Percentiles rank a stretch among this genome's conserved stretches.
phyloP scores from a whole-genome alignment of 805 yeast genomes.

The Kuraishia piskuri region DNA sequence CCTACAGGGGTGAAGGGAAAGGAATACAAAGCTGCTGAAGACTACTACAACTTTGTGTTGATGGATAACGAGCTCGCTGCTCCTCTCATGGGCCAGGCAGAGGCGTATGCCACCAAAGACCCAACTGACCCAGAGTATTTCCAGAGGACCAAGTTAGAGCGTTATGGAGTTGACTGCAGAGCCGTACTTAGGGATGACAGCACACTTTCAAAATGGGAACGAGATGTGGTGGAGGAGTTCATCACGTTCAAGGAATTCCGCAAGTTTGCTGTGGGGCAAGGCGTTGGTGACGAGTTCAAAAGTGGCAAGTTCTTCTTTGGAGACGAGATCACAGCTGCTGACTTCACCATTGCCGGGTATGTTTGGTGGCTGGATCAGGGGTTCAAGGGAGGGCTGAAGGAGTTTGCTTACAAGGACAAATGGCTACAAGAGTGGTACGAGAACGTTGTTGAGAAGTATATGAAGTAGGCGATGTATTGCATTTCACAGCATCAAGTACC shows the following conservation, averaged over 20 bases:
- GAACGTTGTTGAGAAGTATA: background rate
- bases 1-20: background rate
- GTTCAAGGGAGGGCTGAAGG: background rate
- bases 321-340: background rate
- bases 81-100: background rate
- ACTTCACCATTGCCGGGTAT: background rate
- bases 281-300: background rate
- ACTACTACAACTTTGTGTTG: background rate
- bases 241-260: background rate
- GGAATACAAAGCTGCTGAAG: background rate
- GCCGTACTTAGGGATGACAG: background rate
- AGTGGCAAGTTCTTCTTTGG: background rate
- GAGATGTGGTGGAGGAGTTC: background rate
- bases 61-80: background rate
- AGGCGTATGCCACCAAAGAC: background rate
- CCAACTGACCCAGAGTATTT: background rate
- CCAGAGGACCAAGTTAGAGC: background rate
- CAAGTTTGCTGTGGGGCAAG: background rate
- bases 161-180: background rate
- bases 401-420: background rate
- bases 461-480: background rate
- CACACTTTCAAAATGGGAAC: background rate
- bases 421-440: background rate
- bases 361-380: slow-evolving; percentile 1
- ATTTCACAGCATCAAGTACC: background rate